Evolutionary conservation across 2,329 filamentous ascomycete genomes (phyloP).

Genomic region (Penicillium sp.): DNA sequence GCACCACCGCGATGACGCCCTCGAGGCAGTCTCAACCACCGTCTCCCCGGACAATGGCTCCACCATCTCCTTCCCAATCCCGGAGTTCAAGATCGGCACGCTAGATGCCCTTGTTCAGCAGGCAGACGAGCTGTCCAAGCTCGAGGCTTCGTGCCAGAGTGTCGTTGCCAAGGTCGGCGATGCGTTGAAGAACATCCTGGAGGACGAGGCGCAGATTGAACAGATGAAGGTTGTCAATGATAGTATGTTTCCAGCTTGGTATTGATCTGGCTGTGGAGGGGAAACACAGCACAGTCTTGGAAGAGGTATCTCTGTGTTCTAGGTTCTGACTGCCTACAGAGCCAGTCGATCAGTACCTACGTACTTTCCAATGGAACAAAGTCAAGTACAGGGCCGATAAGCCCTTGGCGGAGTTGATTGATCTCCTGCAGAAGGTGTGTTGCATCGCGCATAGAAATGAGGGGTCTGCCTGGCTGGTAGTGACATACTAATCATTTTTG

Average conservation of each 20-base stretch:
- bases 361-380: slow-evolving; percentile 93
- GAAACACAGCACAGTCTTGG: slow-evolving; percentile 2
- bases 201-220: slow-evolving; percentile 77
- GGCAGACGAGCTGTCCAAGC: slow-evolving; percentile 89
- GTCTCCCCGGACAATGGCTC: slow-evolving; percentile 73
- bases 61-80: slow-evolving; percentile 75
- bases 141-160: slow-evolving; percentile 73
- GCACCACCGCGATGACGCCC: slow-evolving; percentile 75
- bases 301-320: neutral
- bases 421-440: slow-evolving; percentile 78
- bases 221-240: slow-evolving; percentile 94
- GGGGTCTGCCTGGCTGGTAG: neutral
- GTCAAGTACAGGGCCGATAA: slow-evolving; percentile 95
- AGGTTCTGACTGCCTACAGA: slow-evolving; percentile 55
- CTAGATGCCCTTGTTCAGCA: slow-evolving; percentile 93
- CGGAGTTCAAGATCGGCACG: slow-evolving; percentile 96
- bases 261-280: neutral
- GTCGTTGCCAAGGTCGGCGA: slow-evolving; percentile 88
- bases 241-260: slow-evolving; percentile 57
- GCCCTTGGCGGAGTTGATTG: slow-evolving; percentile 80
- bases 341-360: slow-evolving; percentile 91
- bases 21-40: slow-evolving; percentile 71
- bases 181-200: slow-evolving; percentile 77
- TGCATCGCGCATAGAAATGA: too few relatives aligned
- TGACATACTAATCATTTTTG: neutral